Evolutionary conservation across 2,329 filamentous ascomycete species (phyloP).

Genomic region (Calycina herbarum): DNA sequence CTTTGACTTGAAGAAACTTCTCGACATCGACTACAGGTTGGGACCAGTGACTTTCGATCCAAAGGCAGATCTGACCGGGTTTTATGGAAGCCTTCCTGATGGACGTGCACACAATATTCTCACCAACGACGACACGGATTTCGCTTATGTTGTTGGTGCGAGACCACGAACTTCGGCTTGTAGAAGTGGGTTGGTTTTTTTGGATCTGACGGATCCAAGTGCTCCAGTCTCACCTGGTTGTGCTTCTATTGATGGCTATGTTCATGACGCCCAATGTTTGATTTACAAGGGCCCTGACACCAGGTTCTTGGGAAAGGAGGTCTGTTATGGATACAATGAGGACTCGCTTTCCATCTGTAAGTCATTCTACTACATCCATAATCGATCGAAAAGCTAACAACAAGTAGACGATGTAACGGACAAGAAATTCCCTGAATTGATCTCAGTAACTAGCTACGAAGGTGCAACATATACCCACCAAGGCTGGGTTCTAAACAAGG

Average conservation of each 20-base stretch:
- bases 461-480: constrained; percentile 8
- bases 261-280: constrained; percentile 9
- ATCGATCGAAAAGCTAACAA: background rate
- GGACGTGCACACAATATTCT: constrained; percentile 5
- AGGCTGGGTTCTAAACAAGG: background rate
- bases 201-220: background rate
- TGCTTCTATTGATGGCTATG: constrained; percentile 1
- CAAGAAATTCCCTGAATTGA: background rate
- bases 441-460: constrained; percentile 1
- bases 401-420: background rate
- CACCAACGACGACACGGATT: background rate
- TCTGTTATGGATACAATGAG: constrained; percentile 8
- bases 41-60: background rate
- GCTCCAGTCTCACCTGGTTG: background rate
- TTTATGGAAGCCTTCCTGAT: background rate
- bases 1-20: constrained; percentile 7
- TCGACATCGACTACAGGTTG: background rate
- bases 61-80: background rate
- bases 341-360: constrained; percentile 9
- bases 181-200: background rate
- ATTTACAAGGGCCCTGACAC: constrained; percentile 5
- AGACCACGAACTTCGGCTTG: constrained; percentile 1
- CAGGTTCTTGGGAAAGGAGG: background rate
- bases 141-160: background rate
- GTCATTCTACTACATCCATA: background rate